A percentile compares a stretch with the other conserved stretches of the same genome.
Conservation (phyloP, 768 basidiomycete genomes). For the Boletus pseudo-olivaceus region DNA sequence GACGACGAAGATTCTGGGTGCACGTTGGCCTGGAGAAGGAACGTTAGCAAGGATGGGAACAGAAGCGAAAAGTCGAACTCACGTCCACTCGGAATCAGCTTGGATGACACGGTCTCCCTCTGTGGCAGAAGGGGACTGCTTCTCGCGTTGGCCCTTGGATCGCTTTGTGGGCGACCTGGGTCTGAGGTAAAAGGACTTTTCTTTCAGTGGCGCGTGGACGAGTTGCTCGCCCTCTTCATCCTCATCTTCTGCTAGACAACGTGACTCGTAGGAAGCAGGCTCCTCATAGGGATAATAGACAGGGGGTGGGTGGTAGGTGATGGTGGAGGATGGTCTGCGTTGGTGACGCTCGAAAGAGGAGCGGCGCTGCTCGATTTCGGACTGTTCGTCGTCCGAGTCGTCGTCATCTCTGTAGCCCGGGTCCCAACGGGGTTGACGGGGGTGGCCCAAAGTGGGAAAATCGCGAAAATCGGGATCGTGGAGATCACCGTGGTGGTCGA, state of each 20-base stretch:
- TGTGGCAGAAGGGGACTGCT: background rate
- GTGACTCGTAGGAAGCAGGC: slow-evolving; percentile 30
- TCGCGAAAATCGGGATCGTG: slow-evolving; percentile 69
- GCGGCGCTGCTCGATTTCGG: slow-evolving; percentile 11
- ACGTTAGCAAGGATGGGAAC: background rate
- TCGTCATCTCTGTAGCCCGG: slow-evolving; percentile 28
- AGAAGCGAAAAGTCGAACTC: slow-evolving; percentile 12
- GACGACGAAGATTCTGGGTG: slow-evolving; percentile 46
- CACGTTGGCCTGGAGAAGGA: slow-evolving; percentile 49
- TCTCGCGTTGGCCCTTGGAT: slow-evolving; percentile 19
- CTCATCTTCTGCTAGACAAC: slow-evolving; percentile 24
- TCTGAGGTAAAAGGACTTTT: slow-evolving; percentile 17
- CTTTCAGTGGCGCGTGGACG: slow-evolving; percentile 26
- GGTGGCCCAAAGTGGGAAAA: slow-evolving; percentile 43
- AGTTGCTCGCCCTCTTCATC: slow-evolving; percentile 21
- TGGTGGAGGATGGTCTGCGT: slow-evolving; percentile 24
- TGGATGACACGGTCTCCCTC: slow-evolving; percentile 10
- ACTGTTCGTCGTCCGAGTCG: slow-evolving; percentile 29
- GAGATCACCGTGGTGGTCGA: slow-evolving; percentile 58
- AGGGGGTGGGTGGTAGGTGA: slow-evolving; percentile 20
- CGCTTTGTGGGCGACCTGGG: slow-evolving; percentile 22
- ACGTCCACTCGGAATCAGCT: slow-evolving; percentile 32
- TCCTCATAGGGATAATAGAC: slow-evolving; percentile 28
- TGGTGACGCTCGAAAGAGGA: slow-evolving; percentile 19
- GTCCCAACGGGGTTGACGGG: slow-evolving; percentile 36